These are phyloP conservation scores for Pichia thaimueangensis DNA, from an alignment of 805 yeast species.

Conservation along the genomic window DNA sequence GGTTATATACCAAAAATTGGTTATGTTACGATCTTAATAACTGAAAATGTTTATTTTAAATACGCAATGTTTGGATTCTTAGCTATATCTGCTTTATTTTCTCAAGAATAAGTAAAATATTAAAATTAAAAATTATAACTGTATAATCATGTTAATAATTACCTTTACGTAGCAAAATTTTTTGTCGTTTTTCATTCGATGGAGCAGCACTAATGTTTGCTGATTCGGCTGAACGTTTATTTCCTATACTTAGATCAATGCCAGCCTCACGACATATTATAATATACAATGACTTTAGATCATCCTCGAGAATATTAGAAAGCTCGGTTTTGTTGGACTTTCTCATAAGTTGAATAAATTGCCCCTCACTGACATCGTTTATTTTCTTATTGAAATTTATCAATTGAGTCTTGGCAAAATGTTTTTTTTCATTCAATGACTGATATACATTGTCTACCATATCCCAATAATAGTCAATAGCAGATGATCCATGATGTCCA, in stretches of 20 bases:
- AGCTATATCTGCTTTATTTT: conserved; percentile 62
- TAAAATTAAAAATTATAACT: too few relatives aligned
- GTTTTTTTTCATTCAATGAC: conserved; percentile 50
- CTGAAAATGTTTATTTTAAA: conserved; percentile 82
- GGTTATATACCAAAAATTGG: conserved; percentile 89
- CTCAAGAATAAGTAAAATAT: conserved; percentile 50
- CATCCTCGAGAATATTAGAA: background rate
- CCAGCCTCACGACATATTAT: background rate
- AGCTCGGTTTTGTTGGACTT: conserved; percentile 2
- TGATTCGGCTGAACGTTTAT: background rate
- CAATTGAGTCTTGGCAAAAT: conserved; percentile 47
- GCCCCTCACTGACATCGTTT: conserved; percentile 1
- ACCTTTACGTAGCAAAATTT: conserved; percentile 6
- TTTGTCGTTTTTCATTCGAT: conserved; percentile 1
- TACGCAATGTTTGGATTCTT: conserved; percentile 69
- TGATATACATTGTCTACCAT: conserved; percentile 56
- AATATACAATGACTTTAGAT: background rate
- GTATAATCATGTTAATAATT: background rate
- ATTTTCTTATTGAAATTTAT: conserved; percentile 18
- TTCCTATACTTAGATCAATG: background rate
- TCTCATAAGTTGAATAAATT: conserved; percentile 15
- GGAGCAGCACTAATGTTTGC: background rate
- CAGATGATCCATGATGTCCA: conserved; percentile 73
- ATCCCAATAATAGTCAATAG: conserved; percentile 75
- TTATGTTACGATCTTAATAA: conserved; percentile 82